Percentiles rank a stretch among this genome's conserved stretches.
These are phyloP conservation scores for Gillenia trifoliata DNA, from an alignment of 306 rosid species.

Conservation along the genomic window DNA sequence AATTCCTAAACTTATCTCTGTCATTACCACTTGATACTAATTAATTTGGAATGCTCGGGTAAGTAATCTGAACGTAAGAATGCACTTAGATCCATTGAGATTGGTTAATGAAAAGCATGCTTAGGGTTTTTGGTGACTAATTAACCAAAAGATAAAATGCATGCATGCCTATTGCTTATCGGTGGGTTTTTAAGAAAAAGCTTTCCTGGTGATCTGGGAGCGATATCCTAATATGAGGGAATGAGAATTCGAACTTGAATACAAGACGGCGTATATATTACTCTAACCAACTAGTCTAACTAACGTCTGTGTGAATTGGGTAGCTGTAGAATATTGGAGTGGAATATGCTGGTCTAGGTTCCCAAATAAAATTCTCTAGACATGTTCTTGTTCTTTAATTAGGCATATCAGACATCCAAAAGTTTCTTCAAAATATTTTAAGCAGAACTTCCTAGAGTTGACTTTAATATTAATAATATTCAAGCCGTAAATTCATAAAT, in stretches of 20 bases:
- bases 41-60: not conserved
- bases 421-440: not conserved
- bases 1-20: not conserved
- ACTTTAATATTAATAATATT: slow-evolving; percentile 2
- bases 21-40: not conserved
- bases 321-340: not conserved
- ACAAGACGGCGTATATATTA: too few species aligned
- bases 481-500: not conserved
- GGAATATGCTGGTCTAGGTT: slow-evolving; percentile 4
- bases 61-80: not conserved
- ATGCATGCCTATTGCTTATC: not conserved
- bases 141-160: not conserved
- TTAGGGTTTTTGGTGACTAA: not conserved
- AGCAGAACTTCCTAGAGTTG: slow-evolving; percentile 11
- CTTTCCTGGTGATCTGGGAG: too few species aligned
- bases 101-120: not conserved
- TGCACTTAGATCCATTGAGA: not conserved
- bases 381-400: slow-evolving; percentile 5
- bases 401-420: not conserved
- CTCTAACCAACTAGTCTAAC: too few species aligned
- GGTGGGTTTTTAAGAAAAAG: too few species aligned
- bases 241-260: too few species aligned
- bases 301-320: not conserved
- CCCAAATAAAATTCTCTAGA: not conserved
- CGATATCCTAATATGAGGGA: too few species aligned